These are phyloP conservation scores for Malus orientalis DNA, from an alignment of 306 rosid genomes.

Conservation along the genomic window DNA sequence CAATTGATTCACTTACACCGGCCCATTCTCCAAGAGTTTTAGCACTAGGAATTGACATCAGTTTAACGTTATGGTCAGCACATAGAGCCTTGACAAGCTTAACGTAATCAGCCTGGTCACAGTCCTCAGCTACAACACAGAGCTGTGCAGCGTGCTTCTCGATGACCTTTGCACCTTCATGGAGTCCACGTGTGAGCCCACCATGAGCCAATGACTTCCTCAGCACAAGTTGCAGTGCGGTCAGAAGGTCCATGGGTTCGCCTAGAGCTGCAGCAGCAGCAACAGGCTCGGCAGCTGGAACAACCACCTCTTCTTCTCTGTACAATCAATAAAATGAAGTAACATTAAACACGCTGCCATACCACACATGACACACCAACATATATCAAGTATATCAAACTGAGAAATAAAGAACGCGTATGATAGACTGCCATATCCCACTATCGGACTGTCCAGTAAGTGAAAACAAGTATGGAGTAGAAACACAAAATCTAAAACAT, in stretches of 20 bases:
- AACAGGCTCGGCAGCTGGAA: slow-evolving; percentile 17
- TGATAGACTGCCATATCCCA: not conserved
- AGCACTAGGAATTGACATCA: slow-evolving; percentile 57
- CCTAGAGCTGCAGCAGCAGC: slow-evolving; percentile 21
- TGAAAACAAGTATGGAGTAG: not conserved
- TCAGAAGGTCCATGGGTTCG: slow-evolving; percentile 37
- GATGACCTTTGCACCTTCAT: slow-evolving; percentile 63
- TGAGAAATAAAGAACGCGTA: not conserved
- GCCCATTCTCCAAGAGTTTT: slow-evolving; percentile 88
- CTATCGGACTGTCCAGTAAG: not conserved
- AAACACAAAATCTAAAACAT: not conserved
- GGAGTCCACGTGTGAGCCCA: slow-evolving; percentile 74
- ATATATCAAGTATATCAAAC: not conserved
- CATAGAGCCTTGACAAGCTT: slow-evolving; percentile 72
- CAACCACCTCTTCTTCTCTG: slow-evolving; percentile 30
- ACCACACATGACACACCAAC: not conserved
- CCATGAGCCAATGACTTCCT: slow-evolving; percentile 76
- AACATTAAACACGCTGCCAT: not conserved
- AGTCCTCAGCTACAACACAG: slow-evolving; percentile 69
- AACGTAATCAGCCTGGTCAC: slow-evolving; percentile 69
- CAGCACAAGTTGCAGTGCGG: slow-evolving; percentile 64
- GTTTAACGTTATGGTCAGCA: slow-evolving; percentile 61
- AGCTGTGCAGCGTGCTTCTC: slow-evolving; percentile 72
- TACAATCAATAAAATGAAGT: not conserved
- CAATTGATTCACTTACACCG: slow-evolving; percentile 48